phyloP scores from a whole-genome alignment of 306 rosid genomes.

The Glycine latifolia region DNA sequence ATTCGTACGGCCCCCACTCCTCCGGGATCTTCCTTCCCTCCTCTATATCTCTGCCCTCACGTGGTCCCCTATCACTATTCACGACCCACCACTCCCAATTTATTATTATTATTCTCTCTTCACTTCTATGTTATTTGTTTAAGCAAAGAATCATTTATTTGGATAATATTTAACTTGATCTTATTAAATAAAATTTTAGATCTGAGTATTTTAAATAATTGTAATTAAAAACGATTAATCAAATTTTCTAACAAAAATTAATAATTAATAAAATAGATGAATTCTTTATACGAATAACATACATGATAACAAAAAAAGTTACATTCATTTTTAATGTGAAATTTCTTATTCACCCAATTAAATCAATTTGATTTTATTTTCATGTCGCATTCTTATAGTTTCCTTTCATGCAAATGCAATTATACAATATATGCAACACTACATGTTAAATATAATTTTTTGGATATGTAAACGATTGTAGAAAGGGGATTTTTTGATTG shows the following conservation, averaged over 20 bases:
- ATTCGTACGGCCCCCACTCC: slow-evolving; percentile 45
- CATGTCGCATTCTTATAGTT: neutral
- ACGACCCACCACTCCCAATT: neutral
- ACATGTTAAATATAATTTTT: neutral
- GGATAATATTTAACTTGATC: too few relatives aligned
- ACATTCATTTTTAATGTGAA: too few relatives aligned
- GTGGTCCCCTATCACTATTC: slow-evolving; percentile 33
- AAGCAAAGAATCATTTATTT: too few relatives aligned
- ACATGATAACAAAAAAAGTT: too few relatives aligned
- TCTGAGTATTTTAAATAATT: too few relatives aligned
- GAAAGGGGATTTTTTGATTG: neutral
- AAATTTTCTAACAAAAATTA: too few relatives aligned
- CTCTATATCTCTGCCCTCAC: neutral
- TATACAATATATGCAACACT: neutral
- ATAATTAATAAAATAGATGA: too few relatives aligned
- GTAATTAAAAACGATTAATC: too few relatives aligned
- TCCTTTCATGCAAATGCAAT: neutral
- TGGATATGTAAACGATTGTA: neutral
- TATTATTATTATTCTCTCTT: neutral
- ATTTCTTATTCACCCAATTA: too few relatives aligned
- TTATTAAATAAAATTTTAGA: too few relatives aligned
- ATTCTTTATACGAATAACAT: too few relatives aligned
- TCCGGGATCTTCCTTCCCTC: neutral
- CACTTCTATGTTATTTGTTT: too few relatives aligned
- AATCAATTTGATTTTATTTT: neutral